Evolutionary conservation across 2,329 filamentous ascomycete species (phyloP).

Genomic region (Trichophyton rubrum): DNA sequence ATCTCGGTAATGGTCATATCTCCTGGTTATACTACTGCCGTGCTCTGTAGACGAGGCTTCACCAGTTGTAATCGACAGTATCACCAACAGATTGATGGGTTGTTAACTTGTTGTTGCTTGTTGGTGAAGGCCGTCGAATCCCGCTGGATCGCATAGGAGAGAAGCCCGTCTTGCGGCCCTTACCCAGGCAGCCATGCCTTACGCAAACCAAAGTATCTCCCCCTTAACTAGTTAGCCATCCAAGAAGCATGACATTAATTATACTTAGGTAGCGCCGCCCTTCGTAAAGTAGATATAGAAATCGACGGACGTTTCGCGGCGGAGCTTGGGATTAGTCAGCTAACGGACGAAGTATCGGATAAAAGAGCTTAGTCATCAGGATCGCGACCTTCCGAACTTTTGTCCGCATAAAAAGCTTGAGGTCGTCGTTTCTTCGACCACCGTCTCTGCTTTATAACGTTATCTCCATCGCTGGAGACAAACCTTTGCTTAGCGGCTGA

Average conservation of each 20-base stretch:
- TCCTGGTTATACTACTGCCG: background rate
- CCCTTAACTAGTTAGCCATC: no score
- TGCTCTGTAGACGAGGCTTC: background rate
- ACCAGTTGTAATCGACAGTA: background rate
- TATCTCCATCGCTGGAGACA: background rate
- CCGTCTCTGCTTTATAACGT: background rate
- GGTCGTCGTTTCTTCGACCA: background rate
- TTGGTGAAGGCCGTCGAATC: background rate
- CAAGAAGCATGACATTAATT: background rate
- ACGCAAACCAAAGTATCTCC: background rate
- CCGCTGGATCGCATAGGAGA: background rate
- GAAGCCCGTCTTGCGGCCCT: background rate
- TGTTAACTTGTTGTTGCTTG: background rate
- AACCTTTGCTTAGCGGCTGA: background rate
- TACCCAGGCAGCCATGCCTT: background rate
- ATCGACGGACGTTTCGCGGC: background rate
- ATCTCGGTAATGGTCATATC: slow-evolving; percentile 35
- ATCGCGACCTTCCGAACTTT: background rate
- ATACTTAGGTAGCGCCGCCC: no score
- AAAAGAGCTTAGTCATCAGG: background rate
- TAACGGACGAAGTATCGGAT: background rate
- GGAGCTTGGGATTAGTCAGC: background rate
- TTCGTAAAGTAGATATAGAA: background rate
- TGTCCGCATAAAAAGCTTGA: background rate
- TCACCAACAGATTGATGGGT: background rate